Base-by-base conservation (phyloP, 1,139 yeast genomes). In the Trichomonascaceae sp. region DNA sequence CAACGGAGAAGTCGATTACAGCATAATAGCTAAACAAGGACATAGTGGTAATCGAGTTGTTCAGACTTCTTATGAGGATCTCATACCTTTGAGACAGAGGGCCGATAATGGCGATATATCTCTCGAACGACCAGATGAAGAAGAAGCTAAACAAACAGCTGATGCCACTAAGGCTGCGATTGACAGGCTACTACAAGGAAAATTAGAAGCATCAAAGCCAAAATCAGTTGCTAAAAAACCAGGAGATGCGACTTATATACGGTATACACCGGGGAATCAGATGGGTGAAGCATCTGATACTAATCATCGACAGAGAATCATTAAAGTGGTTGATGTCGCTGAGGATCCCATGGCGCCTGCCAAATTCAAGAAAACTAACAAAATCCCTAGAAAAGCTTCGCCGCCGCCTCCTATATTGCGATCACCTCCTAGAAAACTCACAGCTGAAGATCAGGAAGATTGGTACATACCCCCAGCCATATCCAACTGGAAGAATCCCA, bases 401-500 rank as follows among this genome's bases (percentile, higher is more conserved):
- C 88, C 90, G 0, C 84, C 90, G 0, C 77, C 77, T 1, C 84
- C 83, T 1, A 70, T 79, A 8, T 59, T 76, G 49, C 72, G 76
- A 32, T 74, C 80, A 0, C 81, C 84, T 6, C 74, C 79, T 1
- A 65, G 75, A 32, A 82, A 78, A 61, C 68, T 86, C n/a, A 80
- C 93, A 0, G 82, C 83, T 44, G 89, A 85, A 61, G 96, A 90
- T 56, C 85, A 84, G 57, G 83, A 80, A 41, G 80, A 82, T 57
- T 93, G 98, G 98, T 78, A 79, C 51, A 89, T 93, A 30, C 98
- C 99, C 0, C 85, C 96, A 0, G 90, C 96, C 1, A 81, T 93
- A 0, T 91, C 98, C 1, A 90, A 89, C 68, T 93, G 99, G 99
- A 91, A 91, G 69, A 93, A 93, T 67, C 89, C 93, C 24, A 86